Conservation (phyloP, 805 yeast genomes). For the Blastobotrys parvus region DNA sequence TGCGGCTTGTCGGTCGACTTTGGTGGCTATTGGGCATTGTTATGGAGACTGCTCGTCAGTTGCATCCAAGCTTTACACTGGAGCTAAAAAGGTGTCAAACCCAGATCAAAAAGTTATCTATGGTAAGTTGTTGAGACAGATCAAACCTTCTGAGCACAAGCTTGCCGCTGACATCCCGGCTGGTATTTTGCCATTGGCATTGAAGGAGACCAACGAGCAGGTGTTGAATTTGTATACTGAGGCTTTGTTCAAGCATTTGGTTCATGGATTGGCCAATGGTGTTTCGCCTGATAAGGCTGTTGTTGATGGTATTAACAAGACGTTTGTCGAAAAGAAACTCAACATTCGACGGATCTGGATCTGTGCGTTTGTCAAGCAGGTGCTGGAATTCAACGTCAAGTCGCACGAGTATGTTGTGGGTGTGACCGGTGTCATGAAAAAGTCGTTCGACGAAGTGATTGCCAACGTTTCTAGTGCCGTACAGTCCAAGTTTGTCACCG, state of each 20-base stretch:
- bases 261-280: slow-evolving; percentile 23
- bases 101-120: slow-evolving; percentile 58
- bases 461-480: slow-evolving; percentile 47
- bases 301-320: slow-evolving; percentile 37
- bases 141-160: slow-evolving; percentile 28
- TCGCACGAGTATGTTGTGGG: slow-evolving; percentile 4
- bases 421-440: slow-evolving; percentile 21
- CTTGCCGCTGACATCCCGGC: slow-evolving; percentile 36
- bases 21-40: slow-evolving; percentile 23
- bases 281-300: slow-evolving; percentile 21
- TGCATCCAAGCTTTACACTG: slow-evolving; percentile 46
- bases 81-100: slow-evolving; percentile 50
- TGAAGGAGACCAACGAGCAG: slow-evolving; percentile 70
- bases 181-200: slow-evolving; percentile 42
- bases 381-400: no score
- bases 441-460: slow-evolving; percentile 37
- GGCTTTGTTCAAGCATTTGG: slow-evolving; percentile 41
- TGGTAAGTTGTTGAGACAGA: slow-evolving; percentile 36
- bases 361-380: slow-evolving; percentile 35
- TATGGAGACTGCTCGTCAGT: slow-evolving; percentile 28
- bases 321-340: slow-evolving; percentile 57
- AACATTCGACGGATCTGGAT: slow-evolving; percentile 65
- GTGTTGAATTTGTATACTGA: slow-evolving; percentile 44
- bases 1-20: slow-evolving; percentile 36
- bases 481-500: slow-evolving; percentile 42